Percentiles rank a stretch among this genome's conserved stretches.
Evolutionary conservation across 805 yeast species (phyloP).

Genomic region (Yarrowia yakushimensis): DNA sequence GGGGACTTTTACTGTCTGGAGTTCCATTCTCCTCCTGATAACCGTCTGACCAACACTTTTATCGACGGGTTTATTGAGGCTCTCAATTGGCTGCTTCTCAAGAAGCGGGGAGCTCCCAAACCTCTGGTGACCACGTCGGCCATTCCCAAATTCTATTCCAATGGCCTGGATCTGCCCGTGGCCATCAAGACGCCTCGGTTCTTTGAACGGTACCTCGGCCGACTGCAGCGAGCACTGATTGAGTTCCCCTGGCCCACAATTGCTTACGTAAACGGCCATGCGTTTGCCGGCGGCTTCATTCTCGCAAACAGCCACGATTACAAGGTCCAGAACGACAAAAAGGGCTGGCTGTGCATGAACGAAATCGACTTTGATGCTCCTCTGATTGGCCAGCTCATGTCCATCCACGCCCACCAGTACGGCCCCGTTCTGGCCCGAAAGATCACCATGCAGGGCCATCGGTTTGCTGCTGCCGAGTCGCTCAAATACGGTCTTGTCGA

Average conservation of each 20-base stretch:
- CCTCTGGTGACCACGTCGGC: slow-evolving; percentile 42
- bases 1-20: slow-evolving; percentile 37
- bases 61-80: slow-evolving; percentile 38
- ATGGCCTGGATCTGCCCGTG: slow-evolving; percentile 41
- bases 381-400: slow-evolving; percentile 38
- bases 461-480: slow-evolving; percentile 38
- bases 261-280: slow-evolving; percentile 42
- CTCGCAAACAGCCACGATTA: slow-evolving; percentile 41
- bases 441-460: slow-evolving; percentile 37
- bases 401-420: slow-evolving; percentile 37
- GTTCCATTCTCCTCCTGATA: slow-evolving; percentile 39
- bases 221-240: slow-evolving; percentile 37
- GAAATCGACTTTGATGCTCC: slow-evolving; percentile 43
- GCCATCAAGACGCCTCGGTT: slow-evolving; percentile 38
- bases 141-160: slow-evolving; percentile 40
- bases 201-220: slow-evolving; percentile 37
- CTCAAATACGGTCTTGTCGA: slow-evolving; percentile 36
- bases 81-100: slow-evolving; percentile 34
- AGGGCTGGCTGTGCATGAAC: slow-evolving; percentile 42
- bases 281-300: slow-evolving; percentile 44
- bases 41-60: slow-evolving; percentile 38
- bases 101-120: slow-evolving; percentile 31
- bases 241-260: slow-evolving; percentile 43
- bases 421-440: slow-evolving; percentile 36
- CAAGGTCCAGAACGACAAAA: slow-evolving; percentile 41